phyloP scores from a whole-genome alignment of 495 filamentous ascomycete genomes.

The Eremomyces bilateralis region DNA sequence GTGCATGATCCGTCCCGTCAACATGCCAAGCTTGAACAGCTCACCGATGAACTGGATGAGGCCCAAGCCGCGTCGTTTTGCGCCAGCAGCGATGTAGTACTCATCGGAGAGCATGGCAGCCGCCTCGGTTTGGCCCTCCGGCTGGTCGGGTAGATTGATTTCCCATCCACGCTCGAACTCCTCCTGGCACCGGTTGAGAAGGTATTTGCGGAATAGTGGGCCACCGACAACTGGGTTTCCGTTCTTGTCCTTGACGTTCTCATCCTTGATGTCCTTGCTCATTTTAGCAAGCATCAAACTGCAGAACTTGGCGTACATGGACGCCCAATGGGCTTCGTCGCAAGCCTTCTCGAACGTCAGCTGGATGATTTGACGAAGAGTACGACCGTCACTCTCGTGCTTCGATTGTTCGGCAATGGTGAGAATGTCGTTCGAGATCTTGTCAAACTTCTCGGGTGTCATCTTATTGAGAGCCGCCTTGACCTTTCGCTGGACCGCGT shows the following conservation, averaged over 20 bases:
- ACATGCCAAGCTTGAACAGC: constrained; percentile 93
- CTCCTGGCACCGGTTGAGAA: constrained; percentile 95
- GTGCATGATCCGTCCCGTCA: constrained; percentile 99
- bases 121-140: constrained; percentile 56
- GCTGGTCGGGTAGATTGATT: constrained; percentile 59
- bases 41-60: constrained; percentile 98
- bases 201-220: constrained; percentile 89
- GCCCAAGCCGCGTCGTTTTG: constrained; percentile 91
- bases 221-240: constrained; percentile 78
- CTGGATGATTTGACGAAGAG: constrained; percentile 91
- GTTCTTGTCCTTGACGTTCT: constrained; percentile 69
- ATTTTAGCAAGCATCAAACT: constrained; percentile 90
- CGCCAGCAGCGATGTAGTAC: constrained; percentile 87
- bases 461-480: constrained; percentile 98
- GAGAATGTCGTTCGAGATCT: constrained; percentile 81
- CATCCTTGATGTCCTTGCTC: constrained; percentile 88
- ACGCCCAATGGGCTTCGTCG: constrained; percentile 96
- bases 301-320: constrained; percentile 98
- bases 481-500: constrained; percentile 94
- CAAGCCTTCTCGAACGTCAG: constrained; percentile 98
- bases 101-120: constrained; percentile 77
- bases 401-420: constrained; percentile 86
- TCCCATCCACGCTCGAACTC: constrained; percentile 99
- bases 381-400: constrained; percentile 83
- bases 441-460: constrained; percentile 97